These are phyloP conservation scores for Onygenales sp. DNA, from an alignment of 2,329 filamentous ascomycete species.

Conservation along the genomic window DNA sequence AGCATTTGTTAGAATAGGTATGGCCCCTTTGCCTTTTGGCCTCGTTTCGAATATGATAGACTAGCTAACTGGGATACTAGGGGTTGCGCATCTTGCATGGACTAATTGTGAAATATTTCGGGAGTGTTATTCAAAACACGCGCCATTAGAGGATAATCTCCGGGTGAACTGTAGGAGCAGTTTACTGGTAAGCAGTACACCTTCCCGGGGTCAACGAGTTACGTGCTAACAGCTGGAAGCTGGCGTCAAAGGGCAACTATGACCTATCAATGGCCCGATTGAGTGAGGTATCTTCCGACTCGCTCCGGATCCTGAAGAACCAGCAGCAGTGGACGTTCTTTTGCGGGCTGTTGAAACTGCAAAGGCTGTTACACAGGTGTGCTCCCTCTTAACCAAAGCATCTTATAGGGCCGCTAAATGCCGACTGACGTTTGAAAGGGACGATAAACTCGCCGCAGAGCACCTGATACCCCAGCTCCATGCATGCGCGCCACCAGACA, in stretches of 20 bases:
- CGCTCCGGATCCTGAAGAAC: conserved; percentile 63
- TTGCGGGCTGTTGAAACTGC: conserved; percentile 33
- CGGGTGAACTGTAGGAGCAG: conserved; percentile 64
- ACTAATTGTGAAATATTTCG: conserved; percentile 64
- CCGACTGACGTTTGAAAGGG: conserved; percentile 25
- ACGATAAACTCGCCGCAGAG: conserved; percentile 48
- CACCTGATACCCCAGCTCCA: conserved; percentile 50
- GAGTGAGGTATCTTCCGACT: conserved; percentile 50
- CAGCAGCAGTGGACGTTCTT: conserved; percentile 49
- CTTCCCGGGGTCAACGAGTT: conserved; percentile 4
- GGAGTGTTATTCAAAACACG: conserved; percentile 56
- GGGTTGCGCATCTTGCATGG: conserved; percentile 44
- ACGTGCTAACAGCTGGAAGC: conserved; percentile 18
- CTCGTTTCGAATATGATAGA: background rate
- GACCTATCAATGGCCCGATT: conserved; percentile 55
- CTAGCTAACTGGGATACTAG: conserved; percentile 24
- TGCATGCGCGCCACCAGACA: conserved; percentile 43
- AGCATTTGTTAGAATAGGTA: conserved; percentile 67
- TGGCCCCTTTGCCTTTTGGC: conserved; percentile 14
- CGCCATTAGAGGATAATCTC: conserved; percentile 67
- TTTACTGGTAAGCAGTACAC: conserved; percentile 39
- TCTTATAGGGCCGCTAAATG: conserved; percentile 11
- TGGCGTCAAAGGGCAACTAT: conserved; percentile 60
- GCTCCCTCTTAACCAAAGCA: background rate
- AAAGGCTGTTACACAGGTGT: conserved; percentile 33